phyloP scores from a whole-genome alignment of 345 rosid genomes.

The Acer negundo region DNA sequence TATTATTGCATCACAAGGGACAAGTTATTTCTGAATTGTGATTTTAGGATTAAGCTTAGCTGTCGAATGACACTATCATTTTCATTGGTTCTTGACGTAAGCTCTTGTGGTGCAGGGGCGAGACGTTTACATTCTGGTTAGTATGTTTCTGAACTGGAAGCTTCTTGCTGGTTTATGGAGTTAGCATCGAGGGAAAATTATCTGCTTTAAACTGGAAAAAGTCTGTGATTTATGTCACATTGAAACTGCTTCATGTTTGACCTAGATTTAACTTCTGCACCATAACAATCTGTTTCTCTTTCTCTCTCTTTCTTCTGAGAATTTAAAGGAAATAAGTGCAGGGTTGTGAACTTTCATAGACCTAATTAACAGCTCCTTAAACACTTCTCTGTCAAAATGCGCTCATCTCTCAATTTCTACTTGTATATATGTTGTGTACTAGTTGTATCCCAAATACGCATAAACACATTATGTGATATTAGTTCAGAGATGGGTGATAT shows the following conservation, averaged over 20 bases:
- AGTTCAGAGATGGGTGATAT: not conserved
- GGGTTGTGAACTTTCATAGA: not conserved
- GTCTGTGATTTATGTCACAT: not conserved
- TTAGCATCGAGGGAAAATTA: not conserved
- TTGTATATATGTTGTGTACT: not conserved
- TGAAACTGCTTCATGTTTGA: slow-evolving; percentile 1
- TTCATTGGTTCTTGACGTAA: slow-evolving; percentile 15
- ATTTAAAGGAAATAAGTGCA: not conserved
- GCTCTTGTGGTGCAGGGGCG: slow-evolving; percentile 78
- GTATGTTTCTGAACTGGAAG: slow-evolving; percentile 41
- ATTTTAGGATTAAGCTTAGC: not conserved
- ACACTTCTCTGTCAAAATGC: not conserved
- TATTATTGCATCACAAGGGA: not conserved
- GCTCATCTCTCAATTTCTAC: not conserved
- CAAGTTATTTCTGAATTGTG: not conserved
- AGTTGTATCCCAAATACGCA: not conserved
- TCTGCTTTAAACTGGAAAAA: slow-evolving; percentile 8
- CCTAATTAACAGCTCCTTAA: not conserved
- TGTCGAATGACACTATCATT: not conserved
- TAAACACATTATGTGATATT: not conserved
- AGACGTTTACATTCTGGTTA: slow-evolving; percentile 93
- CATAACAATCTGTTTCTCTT: not conserved
- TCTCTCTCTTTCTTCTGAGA: not conserved
- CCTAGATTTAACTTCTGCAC: slow-evolving; percentile 3
- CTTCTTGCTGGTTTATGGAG: slow-evolving; percentile 23